Evolutionary conservation across 805 yeast genomes (phyloP), one percentile per base, ranked within the genome.

Genomic region (Jamesozyma gamospora): DNA sequence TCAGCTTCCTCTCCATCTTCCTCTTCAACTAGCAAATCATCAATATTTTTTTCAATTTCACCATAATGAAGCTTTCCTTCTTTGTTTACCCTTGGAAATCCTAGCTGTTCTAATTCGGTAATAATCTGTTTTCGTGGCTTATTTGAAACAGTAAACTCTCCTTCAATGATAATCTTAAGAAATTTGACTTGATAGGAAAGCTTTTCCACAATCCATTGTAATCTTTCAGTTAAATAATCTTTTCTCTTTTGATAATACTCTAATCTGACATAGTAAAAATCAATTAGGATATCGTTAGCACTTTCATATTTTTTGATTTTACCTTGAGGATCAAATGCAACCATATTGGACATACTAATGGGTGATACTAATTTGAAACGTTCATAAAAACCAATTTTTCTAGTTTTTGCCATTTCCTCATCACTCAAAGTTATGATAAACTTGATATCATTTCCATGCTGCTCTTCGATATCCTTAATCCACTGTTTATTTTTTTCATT

Each of bases 401-500:
- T 66, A 0, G 95, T 73, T 51, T 84, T 83, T 18, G 64, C 71
- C 97, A 92, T 90, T 56, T 90, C 95, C 35, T 79, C 90, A 39
- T 71, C 73, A 10, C 78, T 65, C 46, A 92, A 64, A 28, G 77
- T 84, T 24, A 92, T 75, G 21, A 84, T 76, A 53, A 92, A 92
- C 45, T 79, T 75, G 47, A 92, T 79, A 31, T 79, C 81, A 41
- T 76, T 69, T 14, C 86, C 83, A 60, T 92, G 98, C 58, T 90
- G 95, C 56, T 92, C 98, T 49, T 81, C 86, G 79, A 88, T 75
- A 61, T 90, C 96, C 50, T 85, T 88, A 45, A 90, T 86, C 94
- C 96, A 90, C 18, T 87, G 75, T 42, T 70, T 70, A 14, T 62
- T 65, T 53, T 81, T 86, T 28, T 87, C 95, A 39, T 68, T 72